A percentile compares a stretch with the other conserved stretches of the same genome.
Conservation (phyloP, 768 basidiomycete genomes). For the Russula sp. region DNA sequence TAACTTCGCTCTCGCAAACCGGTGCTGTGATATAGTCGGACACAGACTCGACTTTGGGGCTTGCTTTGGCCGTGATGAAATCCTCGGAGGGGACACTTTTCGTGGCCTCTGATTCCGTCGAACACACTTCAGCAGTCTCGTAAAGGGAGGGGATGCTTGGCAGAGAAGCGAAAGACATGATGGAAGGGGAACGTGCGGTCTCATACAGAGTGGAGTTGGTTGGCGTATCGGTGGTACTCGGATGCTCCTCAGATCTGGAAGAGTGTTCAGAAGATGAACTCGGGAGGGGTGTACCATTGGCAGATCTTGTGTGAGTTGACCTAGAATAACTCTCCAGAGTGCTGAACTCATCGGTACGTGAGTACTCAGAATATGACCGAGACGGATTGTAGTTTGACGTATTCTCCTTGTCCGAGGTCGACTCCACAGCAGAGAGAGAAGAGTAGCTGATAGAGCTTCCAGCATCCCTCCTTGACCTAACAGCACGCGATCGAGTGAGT, state of each 20-base stretch:
- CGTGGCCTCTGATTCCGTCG: constrained; percentile 25
- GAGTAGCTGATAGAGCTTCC: constrained; percentile 39
- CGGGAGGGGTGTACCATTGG: constrained; percentile 24
- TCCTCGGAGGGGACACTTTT: constrained; percentile 9
- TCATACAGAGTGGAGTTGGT: constrained; percentile 33
- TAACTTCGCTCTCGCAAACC: constrained; percentile 32
- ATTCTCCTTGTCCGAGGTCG: constrained; percentile 54
- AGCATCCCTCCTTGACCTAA: constrained; percentile 41
- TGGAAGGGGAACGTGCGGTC: constrained; percentile 37
- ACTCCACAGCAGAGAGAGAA: constrained; percentile 34
- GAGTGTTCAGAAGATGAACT: constrained; percentile 28
- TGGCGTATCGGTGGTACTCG: constrained; percentile 24
- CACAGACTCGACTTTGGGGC: constrained; percentile 29
- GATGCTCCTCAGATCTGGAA: constrained; percentile 29
- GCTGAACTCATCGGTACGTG: constrained; percentile 20
- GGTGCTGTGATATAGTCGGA: constrained; percentile 40
- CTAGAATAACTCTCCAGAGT: constrained; percentile 19
- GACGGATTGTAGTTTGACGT: constrained; percentile 28
- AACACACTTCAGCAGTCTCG: constrained; percentile 29
- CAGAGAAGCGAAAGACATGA: constrained; percentile 47
- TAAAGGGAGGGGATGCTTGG: constrained; percentile 51
- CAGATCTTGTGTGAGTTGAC: constrained; percentile 15
- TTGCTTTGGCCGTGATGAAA: constrained; percentile 18
- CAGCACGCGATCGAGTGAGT: constrained; percentile 50
- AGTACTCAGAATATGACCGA: constrained; percentile 25